phyloP scores from a whole-genome alignment of 2,329 filamentous ascomycete species.

The Paracoccidioides lutzii region DNA sequence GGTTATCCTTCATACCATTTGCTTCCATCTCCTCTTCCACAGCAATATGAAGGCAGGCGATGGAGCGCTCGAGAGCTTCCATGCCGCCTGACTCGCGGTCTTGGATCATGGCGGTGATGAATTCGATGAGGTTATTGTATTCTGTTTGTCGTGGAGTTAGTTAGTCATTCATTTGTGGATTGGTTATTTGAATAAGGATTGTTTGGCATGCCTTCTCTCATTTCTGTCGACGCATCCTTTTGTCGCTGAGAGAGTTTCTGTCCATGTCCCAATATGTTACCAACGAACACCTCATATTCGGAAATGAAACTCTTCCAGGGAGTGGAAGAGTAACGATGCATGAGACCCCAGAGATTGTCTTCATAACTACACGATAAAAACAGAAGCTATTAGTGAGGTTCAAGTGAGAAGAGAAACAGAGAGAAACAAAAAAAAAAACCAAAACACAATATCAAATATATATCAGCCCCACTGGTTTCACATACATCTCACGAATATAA shows the following conservation, averaged over 20 bases:
- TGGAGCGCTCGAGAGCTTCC: slow-evolving; percentile 17
- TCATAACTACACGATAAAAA: slow-evolving; percentile 6
- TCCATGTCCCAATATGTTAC: slow-evolving; percentile 13
- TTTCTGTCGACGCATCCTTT: slow-evolving; percentile 14
- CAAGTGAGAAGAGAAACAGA: background rate
- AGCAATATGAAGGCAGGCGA: slow-evolving; percentile 16
- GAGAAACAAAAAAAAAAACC: background rate
- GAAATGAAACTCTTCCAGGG: slow-evolving; percentile 13
- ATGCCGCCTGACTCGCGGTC: slow-evolving; percentile 11
- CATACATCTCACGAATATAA: slow-evolving; percentile 15
- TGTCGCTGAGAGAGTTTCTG: slow-evolving; percentile 14
- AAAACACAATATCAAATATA: background rate
- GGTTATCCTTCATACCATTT: background rate
- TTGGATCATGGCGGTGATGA: slow-evolving; percentile 13
- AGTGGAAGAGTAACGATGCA: slow-evolving; percentile 13
- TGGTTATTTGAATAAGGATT: background rate
- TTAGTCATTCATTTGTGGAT: background rate
- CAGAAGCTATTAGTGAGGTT: background rate
- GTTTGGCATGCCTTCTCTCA: slow-evolving; percentile 13
- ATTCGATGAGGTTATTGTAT: slow-evolving; percentile 15
- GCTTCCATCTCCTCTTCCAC: slow-evolving; percentile 1
- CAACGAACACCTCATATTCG: slow-evolving; percentile 12
- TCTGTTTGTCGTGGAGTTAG: slow-evolving; percentile 6
- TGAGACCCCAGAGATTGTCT: slow-evolving; percentile 12
- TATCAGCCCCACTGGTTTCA: background rate